Conservation (phyloP, 257 asterid species). For the Solanum ossicruentum region DNA sequence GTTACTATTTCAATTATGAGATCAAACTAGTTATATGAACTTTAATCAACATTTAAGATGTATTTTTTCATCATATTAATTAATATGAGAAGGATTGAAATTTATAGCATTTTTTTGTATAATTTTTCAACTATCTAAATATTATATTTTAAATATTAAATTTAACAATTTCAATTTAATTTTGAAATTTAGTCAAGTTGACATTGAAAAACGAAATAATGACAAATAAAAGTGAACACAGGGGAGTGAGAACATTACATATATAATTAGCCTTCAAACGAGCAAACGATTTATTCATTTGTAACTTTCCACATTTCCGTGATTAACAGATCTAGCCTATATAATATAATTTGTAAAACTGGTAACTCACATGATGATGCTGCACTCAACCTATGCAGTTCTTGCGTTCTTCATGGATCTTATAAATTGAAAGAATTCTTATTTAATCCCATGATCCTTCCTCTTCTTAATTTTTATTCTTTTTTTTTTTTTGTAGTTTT, state of each 20-base stretch:
- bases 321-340: neutral
- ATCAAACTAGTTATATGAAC: no score
- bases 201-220: no score
- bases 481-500: neutral
- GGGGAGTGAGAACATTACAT: neutral
- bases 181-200: no score
- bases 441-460: neutral
- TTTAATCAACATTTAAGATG: no score
- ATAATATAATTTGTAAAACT: neutral
- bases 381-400: constrained; percentile 3
- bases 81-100: no score
- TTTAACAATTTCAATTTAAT: no score
- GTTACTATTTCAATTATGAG: no score
- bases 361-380: constrained; percentile 16
- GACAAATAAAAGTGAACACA: no score
- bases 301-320: neutral
- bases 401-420: constrained; percentile 18
- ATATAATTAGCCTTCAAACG: neutral
- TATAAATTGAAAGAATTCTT: neutral
- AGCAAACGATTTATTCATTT: neutral
- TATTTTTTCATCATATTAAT: no score
- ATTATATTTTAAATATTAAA: no score
- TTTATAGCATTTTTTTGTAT: no score
- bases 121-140: no score
- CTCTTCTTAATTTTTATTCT: neutral